phyloP scores from a whole-genome alignment of 2,329 filamentous ascomycete species.

The Stachybotrys elegans region DNA sequence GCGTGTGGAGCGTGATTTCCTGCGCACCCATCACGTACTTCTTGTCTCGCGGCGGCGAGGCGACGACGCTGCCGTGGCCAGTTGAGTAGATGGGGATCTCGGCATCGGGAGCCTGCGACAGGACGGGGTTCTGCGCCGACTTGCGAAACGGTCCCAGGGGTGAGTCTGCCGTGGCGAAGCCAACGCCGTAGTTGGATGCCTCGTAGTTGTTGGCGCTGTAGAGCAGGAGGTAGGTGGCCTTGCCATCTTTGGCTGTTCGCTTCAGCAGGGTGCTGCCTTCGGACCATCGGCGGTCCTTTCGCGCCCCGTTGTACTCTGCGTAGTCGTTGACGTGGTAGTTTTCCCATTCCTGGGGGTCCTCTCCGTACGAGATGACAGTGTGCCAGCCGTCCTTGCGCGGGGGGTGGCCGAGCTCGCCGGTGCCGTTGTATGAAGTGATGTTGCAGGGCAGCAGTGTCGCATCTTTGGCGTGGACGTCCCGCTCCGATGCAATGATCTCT shows the following conservation, averaged over 20 bases:
- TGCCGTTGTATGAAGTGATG: constrained; percentile 28
- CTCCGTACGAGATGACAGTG: constrained; percentile 29
- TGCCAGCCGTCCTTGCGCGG: constrained; percentile 30
- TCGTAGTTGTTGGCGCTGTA: constrained; percentile 30
- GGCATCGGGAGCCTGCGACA: constrained; percentile 22
- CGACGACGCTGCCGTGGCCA: constrained; percentile 28
- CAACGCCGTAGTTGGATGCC: constrained; percentile 30
- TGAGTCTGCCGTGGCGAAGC: constrained; percentile 25
- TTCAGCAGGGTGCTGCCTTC: constrained; percentile 27
- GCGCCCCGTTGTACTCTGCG: constrained; percentile 23
- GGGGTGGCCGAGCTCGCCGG: constrained; percentile 25
- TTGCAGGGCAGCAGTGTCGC: constrained; percentile 20
- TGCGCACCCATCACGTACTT: constrained; percentile 18
- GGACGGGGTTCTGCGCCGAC: constrained; percentile 23
- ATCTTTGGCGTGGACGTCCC: constrained; percentile 19
- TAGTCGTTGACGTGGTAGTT: constrained; percentile 30
- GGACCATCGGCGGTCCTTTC: constrained; percentile 30
- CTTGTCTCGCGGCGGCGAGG: constrained; percentile 19
- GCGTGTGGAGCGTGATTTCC: constrained; percentile 24
- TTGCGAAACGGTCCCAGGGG: constrained; percentile 27
- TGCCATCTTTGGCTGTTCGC: constrained; percentile 13
- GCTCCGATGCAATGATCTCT: constrained; percentile 22
- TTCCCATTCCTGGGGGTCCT: constrained; percentile 28
- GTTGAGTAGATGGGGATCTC: constrained; percentile 25
- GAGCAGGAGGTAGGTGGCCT: constrained; percentile 23